phyloP scores from a whole-genome alignment of 106 monocot species.

The Dendrobium officinale region DNA sequence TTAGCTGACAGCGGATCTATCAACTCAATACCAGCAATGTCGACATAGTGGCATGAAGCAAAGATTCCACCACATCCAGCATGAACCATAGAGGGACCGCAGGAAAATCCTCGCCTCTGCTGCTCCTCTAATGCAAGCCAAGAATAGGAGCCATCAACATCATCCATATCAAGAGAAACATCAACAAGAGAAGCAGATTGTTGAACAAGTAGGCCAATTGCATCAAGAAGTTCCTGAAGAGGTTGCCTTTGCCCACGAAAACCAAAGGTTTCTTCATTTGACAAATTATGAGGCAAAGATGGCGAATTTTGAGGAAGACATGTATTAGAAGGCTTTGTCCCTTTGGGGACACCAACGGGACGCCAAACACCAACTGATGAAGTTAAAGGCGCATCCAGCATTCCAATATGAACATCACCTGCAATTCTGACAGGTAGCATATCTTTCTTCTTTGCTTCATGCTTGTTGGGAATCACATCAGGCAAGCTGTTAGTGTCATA shows the following conservation, averaged over 20 bases:
- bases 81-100: constrained; percentile 87
- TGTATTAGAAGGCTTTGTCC: constrained; percentile 28
- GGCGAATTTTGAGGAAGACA: constrained; percentile 28
- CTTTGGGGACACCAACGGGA: constrained; percentile 60
- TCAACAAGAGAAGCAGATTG: constrained; percentile 85
- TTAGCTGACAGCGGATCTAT: constrained; percentile 79
- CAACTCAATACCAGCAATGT: constrained; percentile 88
- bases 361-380: constrained; percentile 89
- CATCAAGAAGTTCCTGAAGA: constrained; percentile 80
- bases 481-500: constrained; percentile 20
- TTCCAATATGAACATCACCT: constrained; percentile 55
- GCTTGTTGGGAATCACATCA: constrained; percentile 30
- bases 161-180: constrained; percentile 62
- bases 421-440: constrained; percentile 64
- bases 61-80: constrained; percentile 94
- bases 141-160: constrained; percentile 62
- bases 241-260: constrained; percentile 37
- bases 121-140: constrained; percentile 92
- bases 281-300: constrained; percentile 25
- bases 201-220: constrained; percentile 68
- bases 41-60: constrained; percentile 71
- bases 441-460: constrained; percentile 62
- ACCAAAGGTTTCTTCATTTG: constrained; percentile 28
- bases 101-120: constrained; percentile 67
- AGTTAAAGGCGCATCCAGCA: constrained; percentile 37